Evolutionary conservation across 208 protist genomes (phyloP).

Genomic region (Acanthamoeba healyi): DNA sequence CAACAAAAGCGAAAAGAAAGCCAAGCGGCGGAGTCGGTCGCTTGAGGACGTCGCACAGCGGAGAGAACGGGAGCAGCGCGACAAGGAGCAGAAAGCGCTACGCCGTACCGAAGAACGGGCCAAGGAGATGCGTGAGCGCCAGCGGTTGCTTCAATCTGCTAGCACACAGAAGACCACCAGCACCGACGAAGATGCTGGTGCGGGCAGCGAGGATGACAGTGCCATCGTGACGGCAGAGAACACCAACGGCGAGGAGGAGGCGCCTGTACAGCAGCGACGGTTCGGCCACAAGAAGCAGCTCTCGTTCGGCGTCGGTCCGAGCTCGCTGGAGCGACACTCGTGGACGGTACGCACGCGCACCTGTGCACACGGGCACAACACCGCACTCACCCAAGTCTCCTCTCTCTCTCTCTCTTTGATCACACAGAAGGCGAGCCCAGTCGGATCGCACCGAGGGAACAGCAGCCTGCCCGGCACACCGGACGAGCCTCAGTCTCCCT

Average conservation of each 20-base stretch:
- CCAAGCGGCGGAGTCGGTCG: background rate
- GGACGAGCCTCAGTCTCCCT: background rate
- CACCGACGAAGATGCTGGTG: background rate
- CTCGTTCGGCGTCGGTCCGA: background rate
- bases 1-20: background rate
- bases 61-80: background rate
- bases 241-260: background rate
- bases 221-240: background rate
- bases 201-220: no score
- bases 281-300: background rate
- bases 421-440: background rate
- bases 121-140: constrained; percentile 11
- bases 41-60: background rate
- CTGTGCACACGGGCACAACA: no score
- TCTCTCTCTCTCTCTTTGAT: no score
- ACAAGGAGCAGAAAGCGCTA: background rate
- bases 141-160: background rate
- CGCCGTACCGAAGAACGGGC: background rate
- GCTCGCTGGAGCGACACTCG: background rate
- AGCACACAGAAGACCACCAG: background rate
- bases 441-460: background rate
- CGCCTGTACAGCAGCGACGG: background rate
- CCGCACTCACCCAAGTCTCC: no score
- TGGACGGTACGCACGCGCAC: background rate
- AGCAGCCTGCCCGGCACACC: background rate